These are phyloP conservation scores for Paecilomyces dactylethromorphus DNA, from an alignment of 2,329 filamentous ascomycete genomes.

Conservation along the genomic window DNA sequence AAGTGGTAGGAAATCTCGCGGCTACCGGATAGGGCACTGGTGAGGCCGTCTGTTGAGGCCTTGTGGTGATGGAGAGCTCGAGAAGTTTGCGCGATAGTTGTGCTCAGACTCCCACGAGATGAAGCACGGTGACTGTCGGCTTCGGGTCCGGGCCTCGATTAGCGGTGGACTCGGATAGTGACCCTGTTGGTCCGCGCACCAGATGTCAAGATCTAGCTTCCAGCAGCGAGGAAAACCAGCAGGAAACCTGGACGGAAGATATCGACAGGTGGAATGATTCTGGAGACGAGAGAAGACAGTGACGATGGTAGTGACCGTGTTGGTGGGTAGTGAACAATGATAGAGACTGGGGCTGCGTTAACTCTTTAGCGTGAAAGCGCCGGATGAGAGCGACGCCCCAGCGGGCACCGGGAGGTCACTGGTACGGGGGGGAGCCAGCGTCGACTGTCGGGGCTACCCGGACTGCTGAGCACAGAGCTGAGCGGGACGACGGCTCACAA, in stretches of 20 bases:
- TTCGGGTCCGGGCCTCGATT: neutral
- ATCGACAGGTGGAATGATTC: neutral
- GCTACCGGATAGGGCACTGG: conserved; percentile 1
- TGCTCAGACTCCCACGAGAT: neutral
- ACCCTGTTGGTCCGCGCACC: neutral
- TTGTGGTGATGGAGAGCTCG: conserved; percentile 25
- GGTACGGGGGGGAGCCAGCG: neutral
- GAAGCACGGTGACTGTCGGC: neutral
- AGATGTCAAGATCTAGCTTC: neutral
- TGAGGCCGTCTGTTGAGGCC: conserved; percentile 3
- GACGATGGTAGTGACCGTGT: neutral
- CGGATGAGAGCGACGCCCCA: neutral
- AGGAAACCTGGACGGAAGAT: neutral
- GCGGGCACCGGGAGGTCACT: neutral
- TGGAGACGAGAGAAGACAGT: neutral
- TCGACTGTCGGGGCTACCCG: neutral
- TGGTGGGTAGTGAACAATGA: neutral
- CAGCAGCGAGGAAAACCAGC: neutral
- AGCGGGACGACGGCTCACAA: neutral
- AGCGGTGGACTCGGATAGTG: neutral
- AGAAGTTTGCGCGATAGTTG: conserved; percentile 30
- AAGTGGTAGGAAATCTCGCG: neutral
- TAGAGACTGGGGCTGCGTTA: neutral
- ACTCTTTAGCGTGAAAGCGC: too few species aligned
- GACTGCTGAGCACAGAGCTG: neutral